phyloP scores from a whole-genome alignment of 2,329 filamentous ascomycete genomes.

The Hymenoscyphus occultus region DNA sequence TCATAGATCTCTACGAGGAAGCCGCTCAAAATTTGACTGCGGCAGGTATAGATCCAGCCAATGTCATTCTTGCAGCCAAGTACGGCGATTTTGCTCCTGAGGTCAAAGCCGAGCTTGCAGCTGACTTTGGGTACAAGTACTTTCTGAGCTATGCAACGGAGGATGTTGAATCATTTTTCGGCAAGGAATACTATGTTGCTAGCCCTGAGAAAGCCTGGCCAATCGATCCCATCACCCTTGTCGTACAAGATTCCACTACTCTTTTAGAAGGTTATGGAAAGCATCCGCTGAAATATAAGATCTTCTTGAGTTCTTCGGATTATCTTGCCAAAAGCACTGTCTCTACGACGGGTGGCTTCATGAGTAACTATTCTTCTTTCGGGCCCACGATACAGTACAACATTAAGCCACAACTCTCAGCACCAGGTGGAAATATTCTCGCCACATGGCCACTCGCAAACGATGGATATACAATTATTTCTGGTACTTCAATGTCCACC shows the following conservation, averaged over 20 bases:
- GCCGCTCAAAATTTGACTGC: neutral
- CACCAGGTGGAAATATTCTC: conserved; percentile 39
- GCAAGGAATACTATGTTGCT: conserved; percentile 3
- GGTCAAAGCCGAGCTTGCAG: neutral
- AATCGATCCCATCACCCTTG: neutral
- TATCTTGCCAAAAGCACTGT: conserved; percentile 5
- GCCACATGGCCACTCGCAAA: conserved; percentile 37
- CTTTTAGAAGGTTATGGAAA: conserved; percentile 6
- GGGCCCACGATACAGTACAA: conserved; percentile 21
- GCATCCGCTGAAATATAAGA: conserved; percentile 12
- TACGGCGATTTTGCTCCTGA: neutral
- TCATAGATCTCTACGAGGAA: neutral
- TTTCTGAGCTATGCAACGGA: conserved; percentile 2
- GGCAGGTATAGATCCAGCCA: neutral
- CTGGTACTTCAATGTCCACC: conserved; percentile 40
- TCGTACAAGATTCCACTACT: neutral
- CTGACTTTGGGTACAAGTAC: neutral
- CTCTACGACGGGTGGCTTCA: conserved; percentile 16
- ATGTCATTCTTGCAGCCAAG: neutral
- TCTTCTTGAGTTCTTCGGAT: conserved; percentile 12
- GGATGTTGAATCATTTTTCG: neutral
- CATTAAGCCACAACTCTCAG: conserved; percentile 30
- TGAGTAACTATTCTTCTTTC: conserved; percentile 25
- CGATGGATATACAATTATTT: conserved; percentile 36
- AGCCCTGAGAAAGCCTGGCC: neutral